Evolutionary conservation across 2,329 filamentous ascomycete genomes (phyloP), one percentile per base, ranked within the genome.

Genomic region (Pyricularia sp.): DNA sequence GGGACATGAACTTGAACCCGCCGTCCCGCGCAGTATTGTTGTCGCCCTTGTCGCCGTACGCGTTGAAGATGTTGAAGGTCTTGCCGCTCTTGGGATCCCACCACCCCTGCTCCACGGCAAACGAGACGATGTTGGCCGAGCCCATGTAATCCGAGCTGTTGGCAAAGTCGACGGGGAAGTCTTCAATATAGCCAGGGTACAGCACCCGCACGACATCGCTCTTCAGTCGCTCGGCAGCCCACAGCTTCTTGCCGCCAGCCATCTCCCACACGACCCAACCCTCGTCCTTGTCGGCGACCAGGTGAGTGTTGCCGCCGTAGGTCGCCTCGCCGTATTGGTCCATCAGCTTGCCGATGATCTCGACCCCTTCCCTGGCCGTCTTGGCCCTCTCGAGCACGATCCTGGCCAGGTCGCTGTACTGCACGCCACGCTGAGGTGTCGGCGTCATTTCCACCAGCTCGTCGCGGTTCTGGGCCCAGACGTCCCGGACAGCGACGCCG

Each of bases 291-390:
- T 66, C 64, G 20, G 64, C 64, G 20, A 66, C 31, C 64, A 66
- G 64, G 64, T 66, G 64, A 23, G 64, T 66, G 64, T 66, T 66
- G 64, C 64, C 64, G 33, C 64, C 64, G 64, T 66, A 66, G 31
- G 64, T 66, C 17, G 64, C 64, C 64, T 66, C 64, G 64, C 64
- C 64, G 64, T 66, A 42, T 33, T 17, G 20, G 4, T 42, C 64
- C 64, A 66, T 42, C 17, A 66, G 64, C 14, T 1, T 17, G 7
- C 64, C 64, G 31, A 66, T 66, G 33, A 66, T 50, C 64, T 66
- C 64, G n/a, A 42, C 64, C 0, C 26, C 64, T 14, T 66, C 64
- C 31, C 64, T 36, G 17, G 64, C 64, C n/a, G 30, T 42, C 20
- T 5, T 20, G 30, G 64, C 64, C 31, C 64, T 25, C 64, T 66